Evolutionary conservation across 768 basidiomycete species (phyloP), one percentile per base, ranked within the genome.

Genomic region (Pleurotus djamor): DNA sequence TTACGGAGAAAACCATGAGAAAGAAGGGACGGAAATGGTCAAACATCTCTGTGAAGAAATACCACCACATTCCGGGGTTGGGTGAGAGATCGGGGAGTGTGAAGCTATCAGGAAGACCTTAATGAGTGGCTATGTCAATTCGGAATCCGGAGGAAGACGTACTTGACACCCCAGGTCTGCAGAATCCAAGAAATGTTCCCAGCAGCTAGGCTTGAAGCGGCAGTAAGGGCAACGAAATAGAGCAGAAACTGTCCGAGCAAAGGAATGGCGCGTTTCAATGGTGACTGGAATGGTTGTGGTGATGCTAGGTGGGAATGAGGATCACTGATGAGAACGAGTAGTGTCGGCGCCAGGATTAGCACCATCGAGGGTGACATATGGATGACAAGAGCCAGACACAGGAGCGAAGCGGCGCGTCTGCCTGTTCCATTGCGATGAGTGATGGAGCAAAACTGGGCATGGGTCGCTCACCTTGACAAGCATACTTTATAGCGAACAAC

Each of bases 11-110:
- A 14, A 91, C 92, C 81, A 95, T 89, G 35, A 98, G 77, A 80
- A 97, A 99, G 76, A 98, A 98, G 4, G 89, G 85, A 34, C 97
- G 79, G 79, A 98, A 99, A 69, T 98, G 91, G 68, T 98, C 96
- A 63, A 99, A 99, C 92, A 98, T 98, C 71, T 98, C 96, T 9
- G 94, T 98, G 75, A 98, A 98, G 77, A 98, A 98, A 72, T 98
- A 98, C 96, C 96, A 98, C 91, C 94, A 94, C 33, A 98, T 74
- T 1, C 97, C 96, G 4, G 92, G 86, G 65, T 96, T 98, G 0
- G 97, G 96, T 7, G 94, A 95, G 62, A 98, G 73, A 69, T 97
- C 96, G 1, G 91, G 90, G 7, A 97, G 83, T 16, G 82, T 83
- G 21, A 97, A 67, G 48, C 96, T 98, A 64, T 12, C 47, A 10